phyloP scores from a whole-genome alignment of 805 yeast genomes.

The Yamadazyma philogaea region DNA sequence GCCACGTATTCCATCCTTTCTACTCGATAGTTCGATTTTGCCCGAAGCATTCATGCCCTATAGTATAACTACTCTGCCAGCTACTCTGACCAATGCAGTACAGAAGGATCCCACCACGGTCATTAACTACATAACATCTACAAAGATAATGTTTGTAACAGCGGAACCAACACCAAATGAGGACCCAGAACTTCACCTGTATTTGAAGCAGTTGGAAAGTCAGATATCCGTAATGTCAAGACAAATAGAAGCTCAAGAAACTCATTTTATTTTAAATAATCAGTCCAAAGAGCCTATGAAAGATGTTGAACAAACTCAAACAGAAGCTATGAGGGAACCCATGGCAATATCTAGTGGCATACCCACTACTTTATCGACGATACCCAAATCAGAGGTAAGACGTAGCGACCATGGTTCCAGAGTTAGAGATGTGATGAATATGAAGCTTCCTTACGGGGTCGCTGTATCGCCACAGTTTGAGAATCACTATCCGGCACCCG shows the following conservation, averaged over 20 bases:
- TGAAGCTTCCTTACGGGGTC: slow-evolving; percentile 21
- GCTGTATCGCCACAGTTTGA: slow-evolving; percentile 23
- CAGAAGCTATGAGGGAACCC: background rate
- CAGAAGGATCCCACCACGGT: background rate
- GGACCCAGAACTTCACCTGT: background rate
- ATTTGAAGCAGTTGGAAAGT: background rate
- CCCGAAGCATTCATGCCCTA: background rate
- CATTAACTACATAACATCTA: background rate
- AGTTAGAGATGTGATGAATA: slow-evolving; percentile 17
- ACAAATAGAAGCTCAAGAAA: background rate
- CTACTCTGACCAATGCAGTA: background rate
- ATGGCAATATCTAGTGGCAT: background rate
- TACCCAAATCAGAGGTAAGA: background rate
- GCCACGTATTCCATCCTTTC: background rate
- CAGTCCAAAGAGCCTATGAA: background rate
- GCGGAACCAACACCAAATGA: background rate
- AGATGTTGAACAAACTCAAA: too few species aligned
- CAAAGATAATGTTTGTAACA: background rate
- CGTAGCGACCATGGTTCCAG: slow-evolving; percentile 5
- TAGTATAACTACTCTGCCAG: background rate
- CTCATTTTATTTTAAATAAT: background rate
- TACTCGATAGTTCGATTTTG: background rate
- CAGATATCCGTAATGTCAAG: background rate
- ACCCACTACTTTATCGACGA: background rate
- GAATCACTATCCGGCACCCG: slow-evolving; percentile 8